Percentiles rank a stretch among this genome's conserved stretches.
phyloP scores from a whole-genome alignment of 2,329 filamentous ascomycete genomes.

The Fusarium sp. region DNA sequence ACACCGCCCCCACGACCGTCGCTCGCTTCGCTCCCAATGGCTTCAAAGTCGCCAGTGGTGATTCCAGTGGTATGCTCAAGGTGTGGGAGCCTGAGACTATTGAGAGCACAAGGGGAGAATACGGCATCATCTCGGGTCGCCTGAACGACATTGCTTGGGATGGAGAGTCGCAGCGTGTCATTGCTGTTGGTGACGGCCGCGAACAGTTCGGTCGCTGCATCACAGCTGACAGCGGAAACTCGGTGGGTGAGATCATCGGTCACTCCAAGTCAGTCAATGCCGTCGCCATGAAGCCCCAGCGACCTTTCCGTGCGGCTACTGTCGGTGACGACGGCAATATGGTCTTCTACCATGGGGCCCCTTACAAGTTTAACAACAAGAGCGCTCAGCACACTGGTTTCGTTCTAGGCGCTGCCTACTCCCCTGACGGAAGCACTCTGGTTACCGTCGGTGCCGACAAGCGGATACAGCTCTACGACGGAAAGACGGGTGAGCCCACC shows the following conservation, averaged over 20 bases:
- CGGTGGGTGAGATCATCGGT: constrained; percentile 92
- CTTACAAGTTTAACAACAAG: constrained; percentile 96
- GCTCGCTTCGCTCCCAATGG: constrained; percentile 95
- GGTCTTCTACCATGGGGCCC: constrained; percentile 93
- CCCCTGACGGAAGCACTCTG: constrained; percentile 85
- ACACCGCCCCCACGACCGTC: constrained; percentile 90
- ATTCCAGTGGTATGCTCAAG: constrained; percentile 85
- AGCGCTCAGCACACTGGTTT: constrained; percentile 88
- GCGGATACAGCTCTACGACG: constrained; percentile 94
- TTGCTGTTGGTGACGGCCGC: constrained; percentile 95
- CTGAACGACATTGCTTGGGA: constrained; percentile 99
- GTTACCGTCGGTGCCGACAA: constrained; percentile 95
- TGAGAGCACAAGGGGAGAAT: constrained; percentile 90
- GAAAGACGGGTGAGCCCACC: constrained; percentile 90
- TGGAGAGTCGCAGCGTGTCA: constrained; percentile 94
- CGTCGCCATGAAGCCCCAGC: constrained; percentile 89
- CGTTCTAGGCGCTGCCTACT: constrained; percentile 89
- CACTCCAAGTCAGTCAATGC: constrained; percentile 93
- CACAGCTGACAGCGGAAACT: constrained; percentile 95
- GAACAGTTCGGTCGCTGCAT: constrained; percentile 95
- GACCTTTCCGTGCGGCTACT: constrained; percentile 92
- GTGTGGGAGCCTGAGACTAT: constrained; percentile 95
- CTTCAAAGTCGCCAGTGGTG: constrained; percentile 94
- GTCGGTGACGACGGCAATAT: constrained; percentile 91
- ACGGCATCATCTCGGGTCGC: constrained; percentile 91